These are phyloP conservation scores for Lactifluus hygrophoroides DNA, from an alignment of 768 basidiomycete genomes.

Conservation along the genomic window DNA sequence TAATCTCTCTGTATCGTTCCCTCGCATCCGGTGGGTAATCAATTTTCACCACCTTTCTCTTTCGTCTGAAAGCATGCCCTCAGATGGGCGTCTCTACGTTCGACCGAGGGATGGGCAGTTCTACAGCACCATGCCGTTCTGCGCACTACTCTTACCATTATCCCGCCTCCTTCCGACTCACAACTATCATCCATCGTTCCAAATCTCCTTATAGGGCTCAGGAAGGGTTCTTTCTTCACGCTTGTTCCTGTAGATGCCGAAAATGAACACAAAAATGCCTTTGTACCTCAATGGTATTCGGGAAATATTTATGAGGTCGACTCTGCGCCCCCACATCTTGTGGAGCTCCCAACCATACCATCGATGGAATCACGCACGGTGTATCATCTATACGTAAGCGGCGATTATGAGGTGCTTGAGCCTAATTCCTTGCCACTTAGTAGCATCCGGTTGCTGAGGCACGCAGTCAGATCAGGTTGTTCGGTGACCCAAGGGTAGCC, in stretches of 20 bases:
- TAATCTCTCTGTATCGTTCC: slow-evolving; percentile 53
- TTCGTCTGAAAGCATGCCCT: background rate
- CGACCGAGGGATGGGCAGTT: slow-evolving; percentile 80
- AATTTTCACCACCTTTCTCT: background rate
- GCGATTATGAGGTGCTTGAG: slow-evolving; percentile 64
- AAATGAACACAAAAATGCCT: slow-evolving; percentile 8
- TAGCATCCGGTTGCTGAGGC: background rate
- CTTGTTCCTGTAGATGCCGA: slow-evolving; percentile 39
- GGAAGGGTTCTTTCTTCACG: slow-evolving; percentile 71
- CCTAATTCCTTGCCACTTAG: background rate
- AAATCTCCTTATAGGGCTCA: slow-evolving; percentile 48
- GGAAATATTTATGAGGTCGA: slow-evolving; percentile 80
- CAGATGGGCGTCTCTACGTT: slow-evolving; percentile 67
- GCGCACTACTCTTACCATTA: slow-evolving; percentile 51
- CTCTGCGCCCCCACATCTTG: slow-evolving; percentile 38
- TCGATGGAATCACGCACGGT: slow-evolving; percentile 35
- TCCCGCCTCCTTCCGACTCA: slow-evolving; percentile 31
- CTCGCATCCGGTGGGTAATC: slow-evolving; percentile 42
- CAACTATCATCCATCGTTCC: slow-evolving; percentile 26
- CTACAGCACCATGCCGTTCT: slow-evolving; percentile 74
- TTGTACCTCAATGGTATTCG: slow-evolving; percentile 55
- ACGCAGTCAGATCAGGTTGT: slow-evolving; percentile 59
- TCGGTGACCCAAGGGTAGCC: slow-evolving; percentile 56
- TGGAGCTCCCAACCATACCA: slow-evolving; percentile 42
- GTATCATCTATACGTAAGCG: slow-evolving; percentile 69